Evolutionary conservation across 169 alveolate species (phyloP), one percentile per base, ranked within the genome.

Genomic region (Neospora caninum): DNA sequence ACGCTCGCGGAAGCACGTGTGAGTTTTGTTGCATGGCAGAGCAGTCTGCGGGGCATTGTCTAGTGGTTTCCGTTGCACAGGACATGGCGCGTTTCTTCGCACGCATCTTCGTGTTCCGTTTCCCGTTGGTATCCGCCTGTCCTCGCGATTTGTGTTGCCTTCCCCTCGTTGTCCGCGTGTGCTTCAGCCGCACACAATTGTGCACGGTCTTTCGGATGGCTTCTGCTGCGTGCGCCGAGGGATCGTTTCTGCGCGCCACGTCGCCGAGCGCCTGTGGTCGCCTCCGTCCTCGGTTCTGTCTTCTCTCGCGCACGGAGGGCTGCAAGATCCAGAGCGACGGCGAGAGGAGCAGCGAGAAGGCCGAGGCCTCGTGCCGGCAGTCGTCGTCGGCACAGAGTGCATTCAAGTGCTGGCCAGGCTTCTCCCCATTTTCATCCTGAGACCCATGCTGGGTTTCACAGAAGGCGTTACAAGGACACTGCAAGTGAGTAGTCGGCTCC

Each of bases 401-500:
- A 20, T 41, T 41, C 69, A 82, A 20, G 89, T 36, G 31, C 89
- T 82, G 27, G 89, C 89, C 0, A 2, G 64, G 6, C 89, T 82
- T 20, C 89, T 82, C n/a, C 89, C 89, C 41, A 27, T 82, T 42
- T 82, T 38, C 89, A 82, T 82, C 25, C 67, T 82, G 67, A 22
- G 89, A 18, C 89, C 89, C 41, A 82, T 82, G 89, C 89, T 82
- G 27, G 89, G 89, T 18, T 29, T 82, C 36, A 82, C 89, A 20
- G 89, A 82, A 67, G 89, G 89, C 27, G 25, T 82, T 7, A 49
- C 89, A 0, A 7, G 89, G 64, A 82, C 89, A 31, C 64, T 82
- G 89, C 89, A 82, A 49, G 89, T 82, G 64, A 82, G 67, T 2
- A 73, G 45, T 4, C 38, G 2, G 84, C 43, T 73, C 58, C n/a